Conservation (phyloP, 2,329 filamentous ascomycete species). For the Monilinia aucupariae region DNA sequence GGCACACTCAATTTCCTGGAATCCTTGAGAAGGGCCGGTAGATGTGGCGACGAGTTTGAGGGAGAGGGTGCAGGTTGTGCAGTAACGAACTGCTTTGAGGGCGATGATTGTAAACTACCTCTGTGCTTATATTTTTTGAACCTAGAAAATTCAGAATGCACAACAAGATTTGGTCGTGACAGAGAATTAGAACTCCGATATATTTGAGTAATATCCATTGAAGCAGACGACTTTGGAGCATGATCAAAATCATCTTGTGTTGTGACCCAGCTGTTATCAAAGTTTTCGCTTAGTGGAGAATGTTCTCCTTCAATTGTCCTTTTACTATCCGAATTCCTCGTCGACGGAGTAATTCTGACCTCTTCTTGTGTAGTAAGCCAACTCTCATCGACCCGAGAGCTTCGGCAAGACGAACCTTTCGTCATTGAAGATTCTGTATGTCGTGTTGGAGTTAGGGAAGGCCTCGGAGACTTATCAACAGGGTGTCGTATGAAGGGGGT, state of each 20-base stretch:
- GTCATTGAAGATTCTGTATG: neutral
- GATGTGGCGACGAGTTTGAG: neutral
- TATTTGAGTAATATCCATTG: conserved; percentile 5
- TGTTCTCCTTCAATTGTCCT: neutral
- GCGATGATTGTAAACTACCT: neutral
- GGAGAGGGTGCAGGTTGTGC: neutral
- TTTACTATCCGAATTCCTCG: neutral
- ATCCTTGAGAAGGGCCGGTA: neutral
- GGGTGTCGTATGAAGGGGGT: neutral
- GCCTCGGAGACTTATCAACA: neutral
- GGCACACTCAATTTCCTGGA: neutral
- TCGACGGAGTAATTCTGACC: conserved; percentile 1
- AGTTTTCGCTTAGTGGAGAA: neutral
- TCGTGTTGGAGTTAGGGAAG: neutral
- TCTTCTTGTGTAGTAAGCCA: conserved; percentile 16
- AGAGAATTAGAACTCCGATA: neutral
- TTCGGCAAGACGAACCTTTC: neutral
- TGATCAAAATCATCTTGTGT: conserved; percentile 9
- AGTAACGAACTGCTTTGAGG: neutral
- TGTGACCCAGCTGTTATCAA: conserved; percentile 15
- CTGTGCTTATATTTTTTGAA: neutral
- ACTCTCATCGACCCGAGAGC: conserved; percentile 3
- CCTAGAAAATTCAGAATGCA: neutral
- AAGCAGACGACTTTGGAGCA: neutral
- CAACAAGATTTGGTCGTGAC: neutral